Evolutionary conservation across 495 filamentous ascomycete species (phyloP).

Genomic region (Penicillium bovifimosum): DNA sequence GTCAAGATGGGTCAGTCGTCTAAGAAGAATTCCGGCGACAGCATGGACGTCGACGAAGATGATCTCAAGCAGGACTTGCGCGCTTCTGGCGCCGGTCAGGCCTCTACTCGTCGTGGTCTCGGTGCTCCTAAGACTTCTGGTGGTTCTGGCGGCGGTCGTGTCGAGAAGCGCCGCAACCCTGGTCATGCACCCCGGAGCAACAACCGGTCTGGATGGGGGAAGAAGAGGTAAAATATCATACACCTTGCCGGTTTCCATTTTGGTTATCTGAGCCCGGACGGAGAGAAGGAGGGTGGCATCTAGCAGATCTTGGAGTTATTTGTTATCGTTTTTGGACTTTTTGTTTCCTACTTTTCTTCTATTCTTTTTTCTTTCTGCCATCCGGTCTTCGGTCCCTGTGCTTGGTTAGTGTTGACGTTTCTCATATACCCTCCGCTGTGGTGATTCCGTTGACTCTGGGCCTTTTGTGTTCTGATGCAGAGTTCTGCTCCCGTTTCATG

Average conservation of each 20-base stretch:
- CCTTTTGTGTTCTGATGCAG: constrained; percentile 3
- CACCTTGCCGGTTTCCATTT: neutral
- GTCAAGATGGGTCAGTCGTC: constrained; percentile 74
- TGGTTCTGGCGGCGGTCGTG: constrained; percentile 31
- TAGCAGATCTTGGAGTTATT: constrained; percentile 8
- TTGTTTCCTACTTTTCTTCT: neutral
- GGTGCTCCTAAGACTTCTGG: constrained; percentile 43
- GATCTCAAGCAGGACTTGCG: constrained; percentile 26
- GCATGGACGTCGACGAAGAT: constrained; percentile 66
- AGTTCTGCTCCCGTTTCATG: constrained; percentile 4
- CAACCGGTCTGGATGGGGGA: constrained; percentile 7
- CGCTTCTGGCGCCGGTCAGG: constrained; percentile 14
- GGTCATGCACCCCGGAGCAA: constrained; percentile 11
- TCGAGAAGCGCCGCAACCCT: constrained; percentile 33
- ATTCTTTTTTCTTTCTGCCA: neutral
- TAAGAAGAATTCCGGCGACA: constrained; percentile 51
- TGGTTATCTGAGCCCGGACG: neutral
- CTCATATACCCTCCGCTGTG: constrained; percentile 11
- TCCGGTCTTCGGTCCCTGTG: constrained; percentile 9
- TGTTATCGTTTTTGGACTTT: neutral
- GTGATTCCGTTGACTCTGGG: constrained; percentile 8
- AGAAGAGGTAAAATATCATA: constrained; percentile 6
- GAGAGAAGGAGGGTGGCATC: neutral
- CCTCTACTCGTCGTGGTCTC: constrained; percentile 37
- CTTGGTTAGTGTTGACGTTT: constrained; percentile 4